Percentiles rank a stretch among this genome's conserved stretches.
phyloP scores from a whole-genome alignment of 352 stramenopile genomes.

The Phytophthora melonis region DNA sequence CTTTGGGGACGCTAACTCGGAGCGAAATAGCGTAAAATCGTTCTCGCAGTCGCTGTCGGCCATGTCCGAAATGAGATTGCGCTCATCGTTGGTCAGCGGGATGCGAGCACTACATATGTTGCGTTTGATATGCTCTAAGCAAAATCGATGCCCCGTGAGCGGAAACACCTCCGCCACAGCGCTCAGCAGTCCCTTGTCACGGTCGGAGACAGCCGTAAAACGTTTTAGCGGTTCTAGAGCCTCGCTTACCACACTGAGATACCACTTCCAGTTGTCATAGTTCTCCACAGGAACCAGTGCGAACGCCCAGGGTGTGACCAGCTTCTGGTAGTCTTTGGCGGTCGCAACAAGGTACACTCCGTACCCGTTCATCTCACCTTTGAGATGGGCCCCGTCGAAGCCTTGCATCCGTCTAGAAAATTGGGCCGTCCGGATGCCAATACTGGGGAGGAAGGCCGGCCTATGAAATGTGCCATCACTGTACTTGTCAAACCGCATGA shows the following conservation, averaged over 20 bases:
- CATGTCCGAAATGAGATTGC: neutral
- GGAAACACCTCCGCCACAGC: slow-evolving; percentile 6
- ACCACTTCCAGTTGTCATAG: slow-evolving; percentile 41
- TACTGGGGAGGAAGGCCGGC: slow-evolving; percentile 12
- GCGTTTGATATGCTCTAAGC: slow-evolving; percentile 14
- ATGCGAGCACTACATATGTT: neutral
- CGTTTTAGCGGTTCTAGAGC: neutral
- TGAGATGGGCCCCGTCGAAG: slow-evolving; percentile 33
- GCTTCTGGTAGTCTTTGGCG: slow-evolving; percentile 38
- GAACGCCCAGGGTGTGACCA: slow-evolving; percentile 24
- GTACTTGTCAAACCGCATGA: slow-evolving; percentile 4
- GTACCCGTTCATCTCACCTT: slow-evolving; percentile 15
- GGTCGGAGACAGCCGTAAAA: slow-evolving; percentile 11
- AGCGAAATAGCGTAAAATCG: neutral
- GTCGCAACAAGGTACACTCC: slow-evolving; percentile 32
- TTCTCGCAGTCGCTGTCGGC: neutral
- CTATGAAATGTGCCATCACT: slow-evolving; percentile 16
- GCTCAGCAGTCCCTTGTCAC: slow-evolving; percentile 1
- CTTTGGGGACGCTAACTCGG: neutral
- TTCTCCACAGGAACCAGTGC: slow-evolving; percentile 28
- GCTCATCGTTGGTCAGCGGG: neutral
- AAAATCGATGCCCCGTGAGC: slow-evolving; percentile 1
- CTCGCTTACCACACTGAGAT: slow-evolving; percentile 2
- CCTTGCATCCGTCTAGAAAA: slow-evolving; percentile 4
- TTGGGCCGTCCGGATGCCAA: slow-evolving; percentile 5